Evolutionary conservation across 805 yeast genomes (phyloP).

Genomic region (Saccharomycodes ludwigii): DNA sequence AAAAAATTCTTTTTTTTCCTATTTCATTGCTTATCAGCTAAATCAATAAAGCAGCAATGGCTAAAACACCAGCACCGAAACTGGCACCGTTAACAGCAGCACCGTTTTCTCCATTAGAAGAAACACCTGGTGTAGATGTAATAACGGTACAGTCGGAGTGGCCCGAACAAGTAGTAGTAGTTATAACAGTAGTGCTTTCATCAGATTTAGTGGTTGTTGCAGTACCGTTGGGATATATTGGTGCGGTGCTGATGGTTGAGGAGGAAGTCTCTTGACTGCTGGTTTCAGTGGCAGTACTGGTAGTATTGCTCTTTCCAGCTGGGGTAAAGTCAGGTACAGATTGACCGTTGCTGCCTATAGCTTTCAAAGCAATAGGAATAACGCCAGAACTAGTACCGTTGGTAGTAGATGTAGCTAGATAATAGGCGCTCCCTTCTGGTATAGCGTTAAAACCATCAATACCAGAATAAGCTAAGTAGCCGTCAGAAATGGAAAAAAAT

Average conservation of each 20-base stretch:
- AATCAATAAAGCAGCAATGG: constrained; percentile 23
- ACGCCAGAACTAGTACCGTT: constrained; percentile 7
- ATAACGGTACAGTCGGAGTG: background rate
- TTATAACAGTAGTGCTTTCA: constrained; percentile 1
- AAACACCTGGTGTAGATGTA: background rate
- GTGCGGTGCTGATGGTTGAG: background rate
- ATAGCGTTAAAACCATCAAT: constrained; percentile 28
- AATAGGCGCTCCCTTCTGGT: constrained; percentile 18
- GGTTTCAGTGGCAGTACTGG: constrained; percentile 2
- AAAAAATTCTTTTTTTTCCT: too few species aligned
- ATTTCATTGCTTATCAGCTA: constrained; percentile 6
- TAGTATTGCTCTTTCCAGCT: constrained; percentile 6
- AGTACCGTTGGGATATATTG: constrained; percentile 6
- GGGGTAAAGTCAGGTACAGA: constrained; percentile 13
- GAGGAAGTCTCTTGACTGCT: background rate
- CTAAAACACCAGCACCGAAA: constrained; percentile 15
- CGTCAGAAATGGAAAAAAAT: constrained; percentile 29
- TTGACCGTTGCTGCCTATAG: constrained; percentile 10
- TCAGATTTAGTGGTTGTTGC: background rate
- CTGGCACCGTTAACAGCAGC: constrained; percentile 17
- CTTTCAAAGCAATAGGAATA: constrained; percentile 11
- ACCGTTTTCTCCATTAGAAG: constrained; percentile 12
- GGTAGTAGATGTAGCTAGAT: constrained; percentile 2
- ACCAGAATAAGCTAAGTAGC: constrained; percentile 26
- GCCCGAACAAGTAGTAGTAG: background rate